Base-by-base conservation (phyloP, 371 early-diverging fungal genomes). In the Gilbertella persicaria region DNA sequence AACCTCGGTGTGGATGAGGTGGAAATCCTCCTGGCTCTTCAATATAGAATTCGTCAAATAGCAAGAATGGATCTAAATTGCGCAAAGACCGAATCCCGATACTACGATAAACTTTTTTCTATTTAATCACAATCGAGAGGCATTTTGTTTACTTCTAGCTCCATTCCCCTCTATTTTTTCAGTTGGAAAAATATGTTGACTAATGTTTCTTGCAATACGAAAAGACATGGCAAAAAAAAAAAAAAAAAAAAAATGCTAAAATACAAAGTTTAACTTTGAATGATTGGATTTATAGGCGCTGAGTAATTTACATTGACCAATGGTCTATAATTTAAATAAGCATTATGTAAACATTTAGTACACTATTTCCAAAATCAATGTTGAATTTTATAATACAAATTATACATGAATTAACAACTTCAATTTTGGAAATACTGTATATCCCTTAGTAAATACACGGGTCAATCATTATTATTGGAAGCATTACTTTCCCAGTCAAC, bases 11-110 rank as follows among this genome's bases (percentile, higher is more conserved):
- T 6, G 86, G 85, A 56, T 87, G 86, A 24, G 83, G 82, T 0
- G 71, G 82, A 57, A 80, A 81, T 9, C 84, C 85, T 50, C 63
- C 83, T 52, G 79, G 85, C 25, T 69, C 64, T 4, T 21, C 41
- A 19, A 84, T 78, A 47, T 60, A 62, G 64, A 90, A 85, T 57
- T 91, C 91, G 62, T 93, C 92, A 21, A 93, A 73, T 85, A 91
- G 80, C 17, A 93, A 73, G 67, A 93, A 91, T 1, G 93, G 93
- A 62, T 93, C 94, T 29, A 89, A 80, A 58, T 87, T 82, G 47
- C 85, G 76, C 16, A 89, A 72, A 20, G 80, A 65, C 9, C 58
- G 62, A 2, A 78, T 80, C 33, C 92, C 92, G 39, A 94, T 88
- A 28, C 79, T 72, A 12, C 94, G 82, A 42, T 85, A 81, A 9